Percentiles rank a stretch among this genome's conserved stretches.
Conservation (phyloP, 192 early-diverging fungal genomes). For the Jimgerdemannia flammicorona region DNA sequence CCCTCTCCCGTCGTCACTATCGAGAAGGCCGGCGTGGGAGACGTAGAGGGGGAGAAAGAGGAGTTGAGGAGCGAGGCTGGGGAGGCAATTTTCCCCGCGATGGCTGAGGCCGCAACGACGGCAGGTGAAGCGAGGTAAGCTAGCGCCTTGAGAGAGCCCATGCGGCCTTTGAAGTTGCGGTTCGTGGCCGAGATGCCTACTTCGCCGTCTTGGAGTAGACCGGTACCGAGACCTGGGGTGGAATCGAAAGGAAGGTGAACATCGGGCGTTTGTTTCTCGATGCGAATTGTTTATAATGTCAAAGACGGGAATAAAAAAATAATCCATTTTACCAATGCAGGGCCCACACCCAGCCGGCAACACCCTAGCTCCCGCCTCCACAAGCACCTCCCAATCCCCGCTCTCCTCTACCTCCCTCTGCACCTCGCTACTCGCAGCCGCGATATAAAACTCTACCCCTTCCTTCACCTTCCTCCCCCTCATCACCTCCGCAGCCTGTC, state of each 20-base stretch:
- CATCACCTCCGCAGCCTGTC: slow-evolving; percentile 81
- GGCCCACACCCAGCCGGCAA: slow-evolving; percentile 97
- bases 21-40: slow-evolving; percentile 2
- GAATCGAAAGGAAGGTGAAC: no score
- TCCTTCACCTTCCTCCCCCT: slow-evolving; percentile 67
- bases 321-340: slow-evolving; percentile 66
- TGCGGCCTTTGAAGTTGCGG: slow-evolving; percentile 98
- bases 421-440: slow-evolving; percentile 91
- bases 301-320: slow-evolving; percentile 10
- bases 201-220: slow-evolving; percentile 92
- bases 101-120: slow-evolving; percentile 92
- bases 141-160: slow-evolving; percentile 90
- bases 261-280: background rate
- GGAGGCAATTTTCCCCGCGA: slow-evolving; percentile 70
- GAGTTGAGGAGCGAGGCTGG: slow-evolving; percentile 15
- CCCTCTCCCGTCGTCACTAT: slow-evolving; percentile 15
- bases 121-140: slow-evolving; percentile 95
- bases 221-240: slow-evolving; percentile 72
- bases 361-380: slow-evolving; percentile 85
- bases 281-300: background rate
- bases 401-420: slow-evolving; percentile 77
- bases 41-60: slow-evolving; percentile 2
- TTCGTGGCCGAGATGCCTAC: slow-evolving; percentile 99
- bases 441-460: slow-evolving; percentile 92
- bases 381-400: slow-evolving; percentile 85